A percentile compares a stretch with the other conserved stretches of the same genome.
Evolutionary conservation across 495 filamentous ascomycete species (phyloP).

Genomic region (Xylaria castorea): DNA sequence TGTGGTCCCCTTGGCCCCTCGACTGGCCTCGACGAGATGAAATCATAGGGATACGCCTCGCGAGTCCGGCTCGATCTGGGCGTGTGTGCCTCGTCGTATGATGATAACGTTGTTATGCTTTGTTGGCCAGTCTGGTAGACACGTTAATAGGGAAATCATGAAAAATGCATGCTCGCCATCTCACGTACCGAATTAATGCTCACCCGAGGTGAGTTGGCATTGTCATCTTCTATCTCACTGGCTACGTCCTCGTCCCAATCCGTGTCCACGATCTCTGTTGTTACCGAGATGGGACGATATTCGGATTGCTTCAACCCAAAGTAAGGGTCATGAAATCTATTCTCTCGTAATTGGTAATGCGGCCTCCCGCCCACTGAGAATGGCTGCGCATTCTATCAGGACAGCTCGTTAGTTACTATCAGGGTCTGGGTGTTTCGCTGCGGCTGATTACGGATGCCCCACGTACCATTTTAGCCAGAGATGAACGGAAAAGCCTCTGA

Average conservation of each 20-base stretch:
- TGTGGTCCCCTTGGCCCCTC: constrained; percentile 86
- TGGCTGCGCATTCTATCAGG: constrained; percentile 37
- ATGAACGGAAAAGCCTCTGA: not conserved
- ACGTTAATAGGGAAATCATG: constrained; percentile 35
- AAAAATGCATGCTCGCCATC: not conserved
- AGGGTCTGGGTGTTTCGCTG: not conserved
- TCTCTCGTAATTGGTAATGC: constrained; percentile 58
- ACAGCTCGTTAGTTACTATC: constrained; percentile 11
- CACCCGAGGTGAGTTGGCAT: constrained; percentile 63
- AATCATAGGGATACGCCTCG: constrained; percentile 41
- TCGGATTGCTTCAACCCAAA: constrained; percentile 54
- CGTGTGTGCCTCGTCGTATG: constrained; percentile 76
- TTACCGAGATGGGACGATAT: constrained; percentile 63
- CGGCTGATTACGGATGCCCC: not conserved
- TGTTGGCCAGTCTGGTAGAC: constrained; percentile 59
- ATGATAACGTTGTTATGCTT: constrained; percentile 77
- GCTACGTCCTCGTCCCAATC: constrained; percentile 70
- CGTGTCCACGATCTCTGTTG: constrained; percentile 77
- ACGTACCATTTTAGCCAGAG: constrained; percentile 38
- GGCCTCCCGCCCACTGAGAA: constrained; percentile 39
- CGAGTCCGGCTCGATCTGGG: constrained; percentile 61
- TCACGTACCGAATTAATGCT: constrained; percentile 71
- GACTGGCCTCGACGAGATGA: constrained; percentile 61
- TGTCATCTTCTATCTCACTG: constrained; percentile 65
- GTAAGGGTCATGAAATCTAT: constrained; percentile 52